Base-by-base conservation (phyloP, 768 basidiomycete species). In the Paxillus ammoniavirescens region DNA sequence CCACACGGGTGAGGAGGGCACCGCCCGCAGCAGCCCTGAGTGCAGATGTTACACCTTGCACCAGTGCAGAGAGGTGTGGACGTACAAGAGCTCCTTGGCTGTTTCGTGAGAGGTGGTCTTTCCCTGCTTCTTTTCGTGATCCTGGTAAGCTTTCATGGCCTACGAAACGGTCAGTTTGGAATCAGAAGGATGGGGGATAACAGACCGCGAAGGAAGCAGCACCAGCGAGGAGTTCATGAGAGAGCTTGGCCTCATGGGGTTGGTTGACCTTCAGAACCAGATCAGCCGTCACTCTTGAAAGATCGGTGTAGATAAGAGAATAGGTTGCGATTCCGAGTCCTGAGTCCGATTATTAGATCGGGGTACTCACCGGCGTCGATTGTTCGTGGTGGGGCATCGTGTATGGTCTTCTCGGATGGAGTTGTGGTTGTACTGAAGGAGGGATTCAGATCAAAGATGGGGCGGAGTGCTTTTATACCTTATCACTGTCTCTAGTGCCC, bases 211-310 rank as follows among this genome's bases (percentile, higher is more conserved):
- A 89, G 28, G 83, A 68, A 6, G 86, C 86, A 42, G 87, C 87
- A 40, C 71, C 85, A 44, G 83, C 82, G 56, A 89, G 76, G 41
- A 88, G 65, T 69, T 89, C 82, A 65, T 89, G 87, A 8, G 83
- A 80, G 49, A 86, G 68, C 52, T 69, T 52, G 1, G 85, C 80
- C 71, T 84, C 71, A 73, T 86, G 85, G 9, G 75, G 76, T 13
- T 75, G 74, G 46, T 76, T 77, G 15, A 79, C 77, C 82, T 85
- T 55, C 33, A 17, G 48, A 36, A 23, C 1, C 31, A 42, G 28
- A 50, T 62, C 37, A 57, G 42, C 13, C 4, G 26, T 28, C 26
- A 35, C 35, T 35, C 35, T 13, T 35, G 12, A 35, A 13, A 13
- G 35, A 35, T 35, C 35, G 12, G 4, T 35, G 35, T 35, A 9